Conservation (phyloP, 2,329 filamentous ascomycete genomes). For the Colletotrichum sp. region DNA sequence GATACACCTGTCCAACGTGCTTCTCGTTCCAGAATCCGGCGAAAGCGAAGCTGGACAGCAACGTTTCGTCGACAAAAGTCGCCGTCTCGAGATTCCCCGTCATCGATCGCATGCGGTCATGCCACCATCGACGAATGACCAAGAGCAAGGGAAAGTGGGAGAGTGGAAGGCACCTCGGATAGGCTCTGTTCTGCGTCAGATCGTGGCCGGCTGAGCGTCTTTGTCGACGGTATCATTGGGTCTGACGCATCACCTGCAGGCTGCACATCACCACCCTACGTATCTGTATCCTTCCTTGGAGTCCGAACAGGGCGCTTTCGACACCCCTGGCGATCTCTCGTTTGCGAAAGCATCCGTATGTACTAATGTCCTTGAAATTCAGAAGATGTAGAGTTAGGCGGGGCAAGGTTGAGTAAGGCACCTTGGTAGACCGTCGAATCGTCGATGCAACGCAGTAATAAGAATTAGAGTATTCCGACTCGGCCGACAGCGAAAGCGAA, state of each 20-base stretch:
- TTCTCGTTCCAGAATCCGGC: neutral
- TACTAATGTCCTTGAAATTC: neutral
- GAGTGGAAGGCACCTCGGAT: neutral
- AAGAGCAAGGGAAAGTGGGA: neutral
- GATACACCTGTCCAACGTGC: slow-evolving; percentile 1
- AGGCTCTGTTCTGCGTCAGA: neutral
- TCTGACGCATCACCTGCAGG: slow-evolving; percentile 5
- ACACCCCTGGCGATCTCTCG: neutral
- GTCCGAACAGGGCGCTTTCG: neutral
- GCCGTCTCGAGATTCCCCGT: neutral
- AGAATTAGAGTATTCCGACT: neutral
- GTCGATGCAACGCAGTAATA: neutral
- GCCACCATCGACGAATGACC: neutral
- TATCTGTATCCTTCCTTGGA: neutral
- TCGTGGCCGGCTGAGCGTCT: neutral
- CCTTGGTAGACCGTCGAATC: neutral
- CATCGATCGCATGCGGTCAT: neutral
- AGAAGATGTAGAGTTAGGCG: neutral
- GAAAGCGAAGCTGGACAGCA: neutral
- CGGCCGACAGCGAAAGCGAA: neutral
- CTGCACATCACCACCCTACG: neutral
- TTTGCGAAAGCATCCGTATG: neutral
- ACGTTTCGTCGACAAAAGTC: neutral
- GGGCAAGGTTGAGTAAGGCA: neutral
- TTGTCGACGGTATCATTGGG: neutral